Conservation (phyloP, 1,284 basidiomycete species). For the Microbotryomycetes sp. region DNA sequence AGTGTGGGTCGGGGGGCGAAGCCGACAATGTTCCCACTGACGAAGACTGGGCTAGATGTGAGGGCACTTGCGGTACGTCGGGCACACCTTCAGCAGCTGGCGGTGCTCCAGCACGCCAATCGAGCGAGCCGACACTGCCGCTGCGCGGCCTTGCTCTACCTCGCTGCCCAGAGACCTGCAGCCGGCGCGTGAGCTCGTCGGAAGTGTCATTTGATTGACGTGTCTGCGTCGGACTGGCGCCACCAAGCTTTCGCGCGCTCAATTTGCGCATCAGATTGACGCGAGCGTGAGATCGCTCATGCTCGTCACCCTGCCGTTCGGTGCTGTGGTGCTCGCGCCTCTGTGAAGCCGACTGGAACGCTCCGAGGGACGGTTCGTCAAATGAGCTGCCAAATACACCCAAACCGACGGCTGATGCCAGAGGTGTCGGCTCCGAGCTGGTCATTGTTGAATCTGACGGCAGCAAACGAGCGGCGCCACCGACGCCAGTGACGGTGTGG, state of each 20-base stretch:
- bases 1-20: neutral
- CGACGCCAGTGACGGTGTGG: constrained; percentile 22
- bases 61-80: neutral
- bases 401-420: neutral
- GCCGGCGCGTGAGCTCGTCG: neutral
- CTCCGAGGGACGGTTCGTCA: neutral
- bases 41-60: neutral
- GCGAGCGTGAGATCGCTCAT: constrained; percentile 27
- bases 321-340: neutral
- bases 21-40: neutral
- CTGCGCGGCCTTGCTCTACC: constrained; percentile 19
- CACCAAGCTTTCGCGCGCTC: constrained; percentile 23
- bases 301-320: neutral
- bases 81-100: constrained; percentile 3
- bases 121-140: constrained; percentile 10
- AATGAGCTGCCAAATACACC: neutral
- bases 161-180: constrained; percentile 7
- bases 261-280: constrained; percentile 36
- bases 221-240: neutral
- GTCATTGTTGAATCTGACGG: neutral
- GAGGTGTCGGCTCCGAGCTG: neutral
- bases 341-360: neutral
- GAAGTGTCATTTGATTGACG: neutral
- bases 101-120: neutral
- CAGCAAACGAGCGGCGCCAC: neutral